Base-by-base conservation (phyloP, 2,329 filamentous ascomycete genomes). In the Fusarium floridanum region DNA sequence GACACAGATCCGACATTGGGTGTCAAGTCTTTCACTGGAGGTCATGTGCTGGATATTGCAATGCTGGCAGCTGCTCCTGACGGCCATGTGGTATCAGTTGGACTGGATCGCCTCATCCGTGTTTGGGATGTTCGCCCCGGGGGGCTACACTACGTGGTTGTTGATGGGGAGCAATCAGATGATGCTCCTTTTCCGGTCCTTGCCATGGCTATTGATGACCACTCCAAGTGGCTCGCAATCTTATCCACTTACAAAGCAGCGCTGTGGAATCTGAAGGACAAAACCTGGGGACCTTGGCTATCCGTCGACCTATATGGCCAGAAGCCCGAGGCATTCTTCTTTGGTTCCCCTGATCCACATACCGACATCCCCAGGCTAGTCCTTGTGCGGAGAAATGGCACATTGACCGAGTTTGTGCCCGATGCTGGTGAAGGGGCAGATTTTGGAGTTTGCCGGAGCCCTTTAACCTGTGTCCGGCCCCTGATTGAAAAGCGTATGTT, bases 21-120 rank as follows among this genome's bases (percentile, higher is more conserved):
- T 0, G 86, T 94, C 56, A 88, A 88, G 61, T 90, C 90, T 2
- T 80, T 95, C 12, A 85, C 85, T 29, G 86, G 87, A 16, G 91
- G 91, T 0, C 94, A 96, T 78, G 83, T 85, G 8, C 86, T 96
- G 14, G 94, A 96, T 78, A 86, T 96, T 43, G 89, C 90, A 14
- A 88, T 91, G 79, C 82, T 96, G 69, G 83, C 87, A 6, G 87
- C 91, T 17, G 93, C 90, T 8, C 84, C 88, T 2, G 88, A 89
- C 61, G 93, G 93, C 0, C 87, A 92, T 62, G 82, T 95, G 24
- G 89, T 92, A 6, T 93, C 93, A 2, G 88, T 93, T 41, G 92
- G 91, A 0, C 84, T 96, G 1, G 94, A 96, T 78, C 88, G 93
- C 57, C 85, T 87, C 12, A 91, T 95, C 16, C 88, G 90, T 17